A percentile compares a stretch with the other conserved stretches of the same genome.
phyloP scores from a whole-genome alignment of 768 basidiomycete species.

The Termitomyces sp. region DNA sequence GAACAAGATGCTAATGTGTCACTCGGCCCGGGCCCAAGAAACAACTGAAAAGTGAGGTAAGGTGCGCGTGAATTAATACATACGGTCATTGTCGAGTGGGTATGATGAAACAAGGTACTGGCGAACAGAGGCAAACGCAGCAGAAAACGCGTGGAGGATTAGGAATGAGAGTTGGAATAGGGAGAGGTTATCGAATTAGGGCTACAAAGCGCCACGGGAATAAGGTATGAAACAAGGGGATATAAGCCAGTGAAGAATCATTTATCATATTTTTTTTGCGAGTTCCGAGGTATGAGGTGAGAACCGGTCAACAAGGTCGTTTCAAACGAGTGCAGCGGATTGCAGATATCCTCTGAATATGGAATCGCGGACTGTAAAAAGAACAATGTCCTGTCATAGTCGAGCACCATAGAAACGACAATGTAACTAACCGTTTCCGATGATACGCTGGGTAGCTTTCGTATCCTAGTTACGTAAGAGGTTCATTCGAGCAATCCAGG shows the following conservation, averaged over 20 bases:
- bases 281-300: slow-evolving; percentile 6
- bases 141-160: slow-evolving; percentile 3
- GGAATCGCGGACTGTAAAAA: slow-evolving; percentile 60
- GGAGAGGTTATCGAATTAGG: slow-evolving; percentile 10
- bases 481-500: slow-evolving; percentile 1
- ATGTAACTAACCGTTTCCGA: slow-evolving; percentile 64
- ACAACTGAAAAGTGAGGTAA: slow-evolving; percentile 5
- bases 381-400: slow-evolving; percentile 7
- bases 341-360: slow-evolving; percentile 76
- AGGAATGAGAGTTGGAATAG: slow-evolving; percentile 10
- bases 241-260: slow-evolving; percentile 8
- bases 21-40: slow-evolving; percentile 7
- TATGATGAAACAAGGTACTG: slow-evolving; percentile 12
- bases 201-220: slow-evolving; percentile 8
- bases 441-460: slow-evolving; percentile 80
- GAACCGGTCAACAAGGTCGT: not conserved
- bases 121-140: slow-evolving; percentile 3
- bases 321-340: slow-evolving; percentile 66
- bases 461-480: slow-evolving; percentile 53
- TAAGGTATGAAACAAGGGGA: slow-evolving; percentile 11
- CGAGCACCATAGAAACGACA: not conserved
- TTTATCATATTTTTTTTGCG: slow-evolving; percentile 1
- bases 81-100: slow-evolving; percentile 12
- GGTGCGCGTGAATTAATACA: slow-evolving; percentile 11
- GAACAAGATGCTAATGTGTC: slow-evolving; percentile 6